These are phyloP conservation scores for Aspergillus baeticus DNA, from an alignment of 495 filamentous ascomycete species.

Conservation along the genomic window DNA sequence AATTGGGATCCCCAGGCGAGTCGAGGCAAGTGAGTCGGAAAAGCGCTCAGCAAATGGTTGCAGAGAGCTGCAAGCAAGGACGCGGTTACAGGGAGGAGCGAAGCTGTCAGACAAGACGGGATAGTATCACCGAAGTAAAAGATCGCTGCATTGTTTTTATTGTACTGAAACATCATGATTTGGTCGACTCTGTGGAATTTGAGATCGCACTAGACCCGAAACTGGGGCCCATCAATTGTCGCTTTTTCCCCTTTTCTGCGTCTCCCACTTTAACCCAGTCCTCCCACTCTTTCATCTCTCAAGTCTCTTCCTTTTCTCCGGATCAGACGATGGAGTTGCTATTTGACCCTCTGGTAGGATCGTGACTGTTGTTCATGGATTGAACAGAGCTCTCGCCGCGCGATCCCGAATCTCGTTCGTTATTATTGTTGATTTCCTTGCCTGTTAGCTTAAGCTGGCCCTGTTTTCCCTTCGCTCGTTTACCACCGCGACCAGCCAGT, in stretches of 20 bases:
- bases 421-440: conserved; percentile 14
- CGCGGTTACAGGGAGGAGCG: not conserved
- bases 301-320: conserved; percentile 6
- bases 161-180: conserved; percentile 4
- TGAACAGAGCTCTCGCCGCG: conserved; percentile 1
- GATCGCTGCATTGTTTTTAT: not conserved
- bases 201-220: conserved; percentile 15
- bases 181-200: conserved; percentile 3
- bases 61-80: conserved; percentile 1
- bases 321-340: conserved; percentile 20
- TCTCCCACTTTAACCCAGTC: conserved; percentile 10
- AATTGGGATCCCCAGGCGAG: conserved; percentile 3
- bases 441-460: conserved; percentile 14
- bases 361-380: conserved; percentile 22
- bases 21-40: not conserved
- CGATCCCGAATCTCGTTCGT: conserved; percentile 8
- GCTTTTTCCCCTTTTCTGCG: conserved; percentile 23
- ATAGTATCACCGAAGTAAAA: not conserved
- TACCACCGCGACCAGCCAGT: conserved; percentile 9
- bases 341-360: conserved; percentile 30
- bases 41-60: not conserved
- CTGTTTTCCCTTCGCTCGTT: conserved; percentile 16
- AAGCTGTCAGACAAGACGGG: conserved; percentile 5
- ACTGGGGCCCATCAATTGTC: not conserved
- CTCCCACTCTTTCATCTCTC: conserved; percentile 8